phyloP scores from a whole-genome alignment of 192 early-diverging fungal species.

The Coemansia sp. region DNA sequence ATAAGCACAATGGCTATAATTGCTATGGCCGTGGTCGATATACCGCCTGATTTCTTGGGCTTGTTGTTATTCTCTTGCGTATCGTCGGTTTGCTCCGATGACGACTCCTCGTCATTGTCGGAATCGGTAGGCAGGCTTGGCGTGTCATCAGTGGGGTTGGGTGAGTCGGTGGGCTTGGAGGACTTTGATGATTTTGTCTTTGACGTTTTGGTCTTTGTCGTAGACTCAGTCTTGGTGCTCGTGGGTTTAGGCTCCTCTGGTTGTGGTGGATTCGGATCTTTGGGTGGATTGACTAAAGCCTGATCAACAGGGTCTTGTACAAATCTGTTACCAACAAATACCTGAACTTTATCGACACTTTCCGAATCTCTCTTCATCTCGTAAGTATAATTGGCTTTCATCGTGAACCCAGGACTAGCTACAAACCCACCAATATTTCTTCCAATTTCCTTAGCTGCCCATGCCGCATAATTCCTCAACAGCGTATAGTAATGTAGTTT shows the following conservation, averaged over 20 bases:
- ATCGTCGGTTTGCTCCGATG: neutral
- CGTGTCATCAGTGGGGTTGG: neutral
- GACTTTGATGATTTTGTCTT: neutral
- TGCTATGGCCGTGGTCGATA: neutral
- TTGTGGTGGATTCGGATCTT: neutral
- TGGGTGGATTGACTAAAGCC: neutral
- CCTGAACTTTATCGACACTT: constrained; percentile 12
- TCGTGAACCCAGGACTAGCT: constrained; percentile 12
- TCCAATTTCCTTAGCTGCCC: constrained; percentile 29
- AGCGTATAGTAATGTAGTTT: constrained; percentile 50
- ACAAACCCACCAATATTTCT: constrained; percentile 39
- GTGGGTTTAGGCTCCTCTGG: neutral
- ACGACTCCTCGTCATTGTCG: neutral
- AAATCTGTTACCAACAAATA: constrained; percentile 39
- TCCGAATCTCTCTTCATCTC: constrained; percentile 25
- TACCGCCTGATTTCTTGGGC: neutral
- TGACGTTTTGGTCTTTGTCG: neutral
- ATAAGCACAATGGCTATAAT: neutral
- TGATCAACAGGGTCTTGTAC: constrained; percentile 26
- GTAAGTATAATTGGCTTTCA: constrained; percentile 20
- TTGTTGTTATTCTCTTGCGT: neutral
- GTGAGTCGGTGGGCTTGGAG: neutral
- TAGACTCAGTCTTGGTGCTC: neutral
- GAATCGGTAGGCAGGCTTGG: neutral
- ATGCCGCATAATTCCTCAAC: constrained; percentile 47